Percentiles rank a stretch among this genome's conserved stretches.
Evolutionary conservation across 805 yeast genomes (phyloP).

Genomic region (Maudiozyma bulderi): DNA sequence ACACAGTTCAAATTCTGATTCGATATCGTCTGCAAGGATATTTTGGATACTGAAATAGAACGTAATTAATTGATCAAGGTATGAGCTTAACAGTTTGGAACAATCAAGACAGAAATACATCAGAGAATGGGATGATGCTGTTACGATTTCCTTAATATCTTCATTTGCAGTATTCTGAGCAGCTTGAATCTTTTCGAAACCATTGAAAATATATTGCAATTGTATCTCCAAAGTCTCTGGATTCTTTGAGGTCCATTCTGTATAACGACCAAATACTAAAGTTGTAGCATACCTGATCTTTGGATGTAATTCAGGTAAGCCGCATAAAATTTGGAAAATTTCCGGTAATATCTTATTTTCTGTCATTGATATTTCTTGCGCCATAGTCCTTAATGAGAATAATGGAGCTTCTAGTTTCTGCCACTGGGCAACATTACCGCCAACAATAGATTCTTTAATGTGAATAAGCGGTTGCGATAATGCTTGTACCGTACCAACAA

Average conservation of each 20-base stretch:
- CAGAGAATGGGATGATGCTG: conserved; percentile 87
- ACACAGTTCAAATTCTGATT: conserved; percentile 66
- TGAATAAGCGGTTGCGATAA: conserved; percentile 58
- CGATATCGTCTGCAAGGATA: conserved; percentile 41
- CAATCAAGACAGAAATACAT: conserved; percentile 95
- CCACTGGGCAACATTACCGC: conserved; percentile 40
- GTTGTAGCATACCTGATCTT: conserved; percentile 89
- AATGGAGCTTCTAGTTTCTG: conserved; percentile 84
- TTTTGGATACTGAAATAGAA: conserved; percentile 54
- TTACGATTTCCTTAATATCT: conserved; percentile 38
- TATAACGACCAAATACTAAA: conserved; percentile 87
- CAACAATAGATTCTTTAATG: conserved; percentile 36
- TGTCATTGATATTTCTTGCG: conserved; percentile 65
- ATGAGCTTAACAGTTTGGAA: conserved; percentile 50
- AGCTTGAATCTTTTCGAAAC: conserved; percentile 37
- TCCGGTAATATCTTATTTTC: conserved; percentile 66
- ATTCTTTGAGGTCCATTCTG: conserved; percentile 88
- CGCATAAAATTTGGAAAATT: conserved; percentile 45
- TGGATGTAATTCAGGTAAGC: conserved; percentile 63
- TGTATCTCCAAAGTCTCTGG: conserved; percentile 76
- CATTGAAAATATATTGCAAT: conserved; percentile 71
- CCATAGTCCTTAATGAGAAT: conserved; percentile 88
- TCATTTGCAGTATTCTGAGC: conserved; percentile 8
- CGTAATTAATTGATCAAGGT: conserved; percentile 62
- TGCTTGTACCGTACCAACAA: conserved; percentile 68